Base-by-base conservation (phyloP, 2,329 filamentous ascomycete species). In the Monosporascus sp. region DNA sequence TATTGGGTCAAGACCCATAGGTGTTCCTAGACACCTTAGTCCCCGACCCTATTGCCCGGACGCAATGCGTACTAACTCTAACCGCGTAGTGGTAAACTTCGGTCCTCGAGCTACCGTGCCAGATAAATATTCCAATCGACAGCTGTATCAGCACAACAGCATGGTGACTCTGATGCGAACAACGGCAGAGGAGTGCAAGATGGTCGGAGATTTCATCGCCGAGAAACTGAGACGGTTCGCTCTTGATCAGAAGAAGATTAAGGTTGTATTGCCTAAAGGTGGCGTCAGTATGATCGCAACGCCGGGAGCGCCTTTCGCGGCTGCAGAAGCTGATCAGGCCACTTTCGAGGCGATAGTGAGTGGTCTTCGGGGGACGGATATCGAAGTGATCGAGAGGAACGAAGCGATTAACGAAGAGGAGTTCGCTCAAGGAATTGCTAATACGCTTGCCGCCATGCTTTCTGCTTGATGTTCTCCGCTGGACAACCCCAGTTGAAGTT, bases 71-170 rank as follows among this genome's bases (percentile, higher is more conserved):
- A 14, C 31, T 35, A 35, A 35, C 31, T 35, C 31, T 35, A 35
- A 14, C 31, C 9, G 31, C 31, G 31, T 24, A 46, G 43, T 67
- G 58, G 60, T 67, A 15, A 65, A 65, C 47, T 66, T 63, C 44
- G 64, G 65, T 3, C 62, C 65, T 1, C 58, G 28, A 22, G 58
- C 62, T 35, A 63, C 62, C 3, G 51, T 67, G 0, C 86, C 86
- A 0, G 74, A 79, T 50, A 72, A 72, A 48, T 86, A 81, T 58
- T 62, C 65, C 3, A 62, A 67, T 2, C 72, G 84, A 31, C 73
- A 73, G 20, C 66, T 88, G n/a, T 77, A 80, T 59, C 79, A 82
- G 61, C 86, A 89, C 63, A 89, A 89, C 62, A 28, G 24, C 43
- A 28, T 46, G 43, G 43, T 46, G 9, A 46, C 43, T 5, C 43